Base-by-base conservation (phyloP, 192 early-diverging fungal genomes). In the Rhizophagus sp. region DNA sequence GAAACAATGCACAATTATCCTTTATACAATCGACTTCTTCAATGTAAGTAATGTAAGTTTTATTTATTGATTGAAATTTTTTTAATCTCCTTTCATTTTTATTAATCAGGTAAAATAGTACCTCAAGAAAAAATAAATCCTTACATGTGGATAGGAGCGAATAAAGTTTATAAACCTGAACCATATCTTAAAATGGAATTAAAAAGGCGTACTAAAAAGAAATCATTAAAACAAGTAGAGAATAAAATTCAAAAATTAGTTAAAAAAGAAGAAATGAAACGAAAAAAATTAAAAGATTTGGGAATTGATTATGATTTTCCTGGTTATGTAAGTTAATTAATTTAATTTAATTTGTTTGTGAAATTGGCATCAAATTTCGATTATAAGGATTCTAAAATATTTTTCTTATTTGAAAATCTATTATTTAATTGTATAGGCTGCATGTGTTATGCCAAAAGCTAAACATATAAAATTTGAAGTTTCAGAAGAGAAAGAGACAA, bases 1-100 rank as follows among this genome's bases (percentile, higher is more conserved):
- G 93, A 96, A 25, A 99, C 98, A 15, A 99, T 99, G 98, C 79
- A 99, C 87, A 96, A 97, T 89, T 98, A 98, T 82, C 77, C 97
- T 77, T 81, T 98, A 80, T 94, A 89, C 76, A 92, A 91, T 72
- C 93, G 91, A 65, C 70, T 95, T 27, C 87, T 98, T 44, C 90
- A 92, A 83, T 97, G 96, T 90, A 87, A 85, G 84, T 65, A 3
- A 36, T 36, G 0, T 5, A 36, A 36, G 5, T 79, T 11, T 76
- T 79, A 27, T 79, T 79, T 11, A 1, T 62, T 17, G 17, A 44
- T 17, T 15, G 52, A 73, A 22, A 25, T 33, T 74, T 84, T 34
- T 74, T 34, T 83, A 73, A 73, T 64, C 76, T 33, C 30, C 76
- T 74, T 82, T 76, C n/a, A 79, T 63, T 78, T 34, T 75, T 85